Percentiles rank a stretch among this genome's conserved stretches.
phyloP scores from a whole-genome alignment of 1,139 yeast genomes.

The Debaryomyces coudertii region DNA sequence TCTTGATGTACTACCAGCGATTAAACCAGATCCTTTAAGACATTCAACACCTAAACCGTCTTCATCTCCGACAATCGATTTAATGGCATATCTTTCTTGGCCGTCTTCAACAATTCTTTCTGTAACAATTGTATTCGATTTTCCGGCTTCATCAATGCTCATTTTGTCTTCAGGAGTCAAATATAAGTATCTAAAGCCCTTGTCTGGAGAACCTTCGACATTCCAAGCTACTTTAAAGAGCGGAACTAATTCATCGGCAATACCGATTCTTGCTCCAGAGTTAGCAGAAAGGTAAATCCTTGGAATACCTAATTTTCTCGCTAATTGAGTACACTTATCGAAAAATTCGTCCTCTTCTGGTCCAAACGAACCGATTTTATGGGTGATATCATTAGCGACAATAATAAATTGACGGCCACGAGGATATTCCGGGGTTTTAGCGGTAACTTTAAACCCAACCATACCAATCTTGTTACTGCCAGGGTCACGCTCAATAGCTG shows the following conservation, averaged over 20 bases:
- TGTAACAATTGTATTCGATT: conserved; percentile 65
- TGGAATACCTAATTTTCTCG: conserved; percentile 89
- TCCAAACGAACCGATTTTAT: conserved; percentile 97
- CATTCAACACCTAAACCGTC: conserved; percentile 99
- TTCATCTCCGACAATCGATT: conserved; percentile 87
- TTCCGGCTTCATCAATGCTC: conserved; percentile 60
- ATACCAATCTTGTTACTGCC: conserved; percentile 95
- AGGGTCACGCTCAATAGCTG: conserved; percentile 92
- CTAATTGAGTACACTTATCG: conserved; percentile 88
- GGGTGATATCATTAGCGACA: conserved; percentile 96
- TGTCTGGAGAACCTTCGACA: conserved; percentile 68
- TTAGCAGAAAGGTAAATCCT: conserved; percentile 94
- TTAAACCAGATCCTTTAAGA: conserved; percentile 95
- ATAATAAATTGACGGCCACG: conserved; percentile 90
- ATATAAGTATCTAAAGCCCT: conserved; percentile 90
- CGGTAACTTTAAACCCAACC: conserved; percentile 93
- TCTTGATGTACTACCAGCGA: conserved; percentile 97
- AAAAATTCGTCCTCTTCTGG: conserved; percentile 95
- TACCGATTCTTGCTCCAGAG: conserved; percentile 98
- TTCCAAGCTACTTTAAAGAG: conserved; percentile 93
- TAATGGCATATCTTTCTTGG: conserved; percentile 77
- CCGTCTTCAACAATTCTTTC: conserved; percentile 86
- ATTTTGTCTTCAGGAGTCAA: conserved; percentile 70
- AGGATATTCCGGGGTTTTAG: conserved; percentile 96
- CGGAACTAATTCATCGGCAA: conserved; percentile 94